Evolutionary conservation across 805 yeast species (phyloP).

Genomic region (Hanseniaspora thailandica): DNA sequence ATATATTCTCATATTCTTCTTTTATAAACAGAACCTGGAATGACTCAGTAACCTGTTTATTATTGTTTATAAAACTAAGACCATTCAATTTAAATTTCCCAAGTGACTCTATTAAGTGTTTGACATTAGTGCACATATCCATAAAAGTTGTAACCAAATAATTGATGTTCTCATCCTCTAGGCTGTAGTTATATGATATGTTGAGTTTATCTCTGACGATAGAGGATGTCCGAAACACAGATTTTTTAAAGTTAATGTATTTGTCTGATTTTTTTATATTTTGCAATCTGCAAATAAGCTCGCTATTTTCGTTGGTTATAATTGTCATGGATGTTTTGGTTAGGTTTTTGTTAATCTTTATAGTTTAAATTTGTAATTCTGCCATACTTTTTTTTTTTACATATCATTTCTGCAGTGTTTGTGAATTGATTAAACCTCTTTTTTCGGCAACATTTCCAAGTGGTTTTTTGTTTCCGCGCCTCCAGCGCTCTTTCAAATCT

Average conservation of each 20-base stretch:
- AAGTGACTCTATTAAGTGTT: background rate
- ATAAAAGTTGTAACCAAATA: background rate
- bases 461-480: background rate
- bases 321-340: background rate
- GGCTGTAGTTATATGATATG: background rate
- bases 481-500: too few species aligned
- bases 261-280: background rate
- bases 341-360: background rate
- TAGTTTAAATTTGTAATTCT: too few species aligned
- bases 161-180: background rate
- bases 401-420: too few species aligned
- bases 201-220: background rate
- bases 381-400: too few species aligned
- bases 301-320: background rate
- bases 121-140: background rate
- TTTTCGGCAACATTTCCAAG: background rate
- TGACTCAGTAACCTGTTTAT: background rate
- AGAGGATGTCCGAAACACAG: background rate
- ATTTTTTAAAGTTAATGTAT: background rate
- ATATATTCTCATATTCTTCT: background rate
- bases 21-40: background rate
- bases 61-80: background rate
- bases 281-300: slow-evolving; percentile 1
- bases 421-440: background rate
- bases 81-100: background rate